These are phyloP conservation scores for Amanita rubescens DNA, from an alignment of 768 basidiomycete species.

Conservation along the genomic window DNA sequence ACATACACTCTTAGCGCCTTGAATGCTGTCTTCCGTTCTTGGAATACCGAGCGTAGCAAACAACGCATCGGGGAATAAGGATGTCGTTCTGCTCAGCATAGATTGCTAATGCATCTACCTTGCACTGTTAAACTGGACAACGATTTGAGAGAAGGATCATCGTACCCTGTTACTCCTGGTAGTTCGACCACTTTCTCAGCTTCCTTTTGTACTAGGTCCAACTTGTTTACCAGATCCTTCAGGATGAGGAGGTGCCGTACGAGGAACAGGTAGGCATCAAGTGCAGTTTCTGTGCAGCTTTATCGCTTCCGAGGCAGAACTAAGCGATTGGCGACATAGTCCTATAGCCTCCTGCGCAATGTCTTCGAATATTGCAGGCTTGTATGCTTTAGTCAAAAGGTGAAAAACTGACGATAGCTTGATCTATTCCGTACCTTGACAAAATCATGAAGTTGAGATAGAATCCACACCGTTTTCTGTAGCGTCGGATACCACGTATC, in stretches of 20 bases:
- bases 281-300: conserved; percentile 33
- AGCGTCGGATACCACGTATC: conserved; percentile 92
- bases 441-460: conserved; percentile 84
- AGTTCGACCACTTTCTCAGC: conserved; percentile 21
- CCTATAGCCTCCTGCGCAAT: conserved; percentile 90
- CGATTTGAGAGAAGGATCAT: conserved; percentile 1
- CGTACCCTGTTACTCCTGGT: conserved; percentile 50
- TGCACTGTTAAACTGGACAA: neutral
- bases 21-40: conserved; percentile 51
- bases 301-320: conserved; percentile 63
- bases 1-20: conserved; percentile 66
- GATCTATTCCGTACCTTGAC: conserved; percentile 59
- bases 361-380: conserved; percentile 96
- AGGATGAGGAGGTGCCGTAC: conserved; percentile 85
- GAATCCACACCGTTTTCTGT: conserved; percentile 83
- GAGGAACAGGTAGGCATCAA: conserved; percentile 83
- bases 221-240: conserved; percentile 80
- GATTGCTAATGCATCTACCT: conserved; percentile 47
- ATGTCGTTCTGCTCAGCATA: conserved; percentile 55
- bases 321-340: conserved; percentile 75
- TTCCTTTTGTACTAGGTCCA: conserved; percentile 54
- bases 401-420: neutral
- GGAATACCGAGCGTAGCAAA: conserved; percentile 67
- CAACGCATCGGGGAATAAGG: conserved; percentile 56
- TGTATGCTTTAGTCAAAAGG: conserved; percentile 2